Base-by-base conservation (phyloP, 2,329 filamentous ascomycete genomes). In the Periconia macrospinosa region DNA sequence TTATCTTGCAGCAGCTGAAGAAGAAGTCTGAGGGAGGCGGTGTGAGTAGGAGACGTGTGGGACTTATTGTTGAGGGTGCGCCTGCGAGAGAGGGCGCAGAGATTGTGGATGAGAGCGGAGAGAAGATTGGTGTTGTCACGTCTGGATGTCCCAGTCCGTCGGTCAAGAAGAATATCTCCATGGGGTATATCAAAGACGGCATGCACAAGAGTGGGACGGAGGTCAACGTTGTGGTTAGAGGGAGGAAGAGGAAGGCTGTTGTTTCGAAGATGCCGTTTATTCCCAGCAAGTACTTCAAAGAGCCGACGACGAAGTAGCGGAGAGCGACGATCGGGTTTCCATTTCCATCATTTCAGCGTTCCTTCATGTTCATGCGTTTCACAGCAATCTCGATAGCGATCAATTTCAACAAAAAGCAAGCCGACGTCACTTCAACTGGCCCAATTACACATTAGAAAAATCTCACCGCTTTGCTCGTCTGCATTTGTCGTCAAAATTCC, bases 201-300 rank as follows among this genome's bases (percentile, higher is more conserved):
- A 77, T 87, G 71, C 91, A 96, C 74, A 95, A 95, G 82, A 81
- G 84, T 30, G 92, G 91, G 11, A 96, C 91, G 1, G 87, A 93
- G 76, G 78, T 96, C 7, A 83, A 86, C 17, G 86, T 96, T 3
- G 73, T 91, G 40, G 87, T 96, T 2, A 81, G 92, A 49, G 92
- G 91, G 18, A 90, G 87, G 77, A 80, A 83, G 69, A 85, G 91
- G 65, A 86, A 86, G 75, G 92, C 87, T 1, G 83, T 83, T 3
- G 89, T 96, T 30, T 83, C 86, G 9, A 92, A 92, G 79, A 94
- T 96, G 92, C 92, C 92, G 1, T 96, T 96, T 74, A 83, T 95
- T 48, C 82, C 86, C 47, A 86, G 83, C 65, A 92, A 90, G 76
- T 96, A 96, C 75, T 89, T 83, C 75, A 72, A 72, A 52, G 56